Conservation (phyloP, 169 alveolate genomes). For the Condylostoma magnum region DNA sequence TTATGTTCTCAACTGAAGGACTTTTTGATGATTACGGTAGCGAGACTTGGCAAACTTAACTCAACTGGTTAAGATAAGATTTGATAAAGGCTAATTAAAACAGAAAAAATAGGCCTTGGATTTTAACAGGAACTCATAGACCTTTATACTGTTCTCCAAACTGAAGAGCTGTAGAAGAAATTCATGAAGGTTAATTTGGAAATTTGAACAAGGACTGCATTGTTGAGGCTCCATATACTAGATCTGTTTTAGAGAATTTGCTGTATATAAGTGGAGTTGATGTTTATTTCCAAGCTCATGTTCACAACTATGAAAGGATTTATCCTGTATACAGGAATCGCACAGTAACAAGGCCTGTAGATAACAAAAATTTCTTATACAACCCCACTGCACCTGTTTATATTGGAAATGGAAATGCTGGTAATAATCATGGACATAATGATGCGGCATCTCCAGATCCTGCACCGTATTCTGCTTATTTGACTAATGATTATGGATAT, state of each 20-base stretch:
- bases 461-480: not conserved
- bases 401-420: conserved; percentile 25
- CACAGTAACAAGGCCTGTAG: conserved; percentile 13
- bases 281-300: conserved; percentile 18
- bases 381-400: conserved; percentile 25
- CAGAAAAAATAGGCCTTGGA: conserved; percentile 23
- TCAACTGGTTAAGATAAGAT: conserved; percentile 12
- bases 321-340: conserved; percentile 11
- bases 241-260: not conserved
- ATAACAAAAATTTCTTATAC: not conserved
- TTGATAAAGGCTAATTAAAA: conserved; percentile 1
- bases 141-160: conserved; percentile 14
- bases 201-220: conserved; percentile 21
- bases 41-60: too few relatives aligned
- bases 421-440: conserved; percentile 14
- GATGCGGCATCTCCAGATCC: conserved; percentile 25
- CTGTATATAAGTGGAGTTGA: conserved; percentile 6
- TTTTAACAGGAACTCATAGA: not conserved
- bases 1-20: not conserved
- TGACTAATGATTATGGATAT: not conserved
- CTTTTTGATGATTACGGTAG: too few relatives aligned
- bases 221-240: not conserved
- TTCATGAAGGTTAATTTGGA: too few relatives aligned
- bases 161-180: too few relatives aligned
- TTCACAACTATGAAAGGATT: conserved; percentile 27